Conservation (phyloP, 106 monocot genomes). For the Dendrobium chrysotoxum region DNA sequence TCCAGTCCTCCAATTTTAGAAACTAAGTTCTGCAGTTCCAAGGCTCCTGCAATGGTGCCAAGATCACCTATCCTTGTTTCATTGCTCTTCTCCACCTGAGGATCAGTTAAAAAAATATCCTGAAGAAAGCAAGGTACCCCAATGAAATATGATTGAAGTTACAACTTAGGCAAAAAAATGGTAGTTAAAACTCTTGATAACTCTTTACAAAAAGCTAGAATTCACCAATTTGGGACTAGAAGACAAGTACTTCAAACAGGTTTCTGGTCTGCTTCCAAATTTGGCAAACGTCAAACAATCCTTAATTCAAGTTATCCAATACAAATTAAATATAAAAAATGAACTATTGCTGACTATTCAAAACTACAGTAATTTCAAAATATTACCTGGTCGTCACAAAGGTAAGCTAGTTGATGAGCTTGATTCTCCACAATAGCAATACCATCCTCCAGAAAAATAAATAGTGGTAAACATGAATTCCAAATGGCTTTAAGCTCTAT, state of each 20-base stretch:
- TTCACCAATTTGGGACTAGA: not conserved
- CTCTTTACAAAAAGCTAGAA: no score
- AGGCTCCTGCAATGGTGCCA: conserved; percentile 3
- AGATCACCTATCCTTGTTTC: not conserved
- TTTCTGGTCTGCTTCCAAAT: not conserved
- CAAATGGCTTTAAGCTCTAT: conserved; percentile 38
- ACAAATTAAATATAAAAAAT: conserved; percentile 4
- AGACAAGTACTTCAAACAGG: not conserved
- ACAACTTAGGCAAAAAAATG: not conserved
- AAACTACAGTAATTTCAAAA: not conserved
- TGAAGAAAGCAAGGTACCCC: not conserved
- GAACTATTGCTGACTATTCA: not conserved
- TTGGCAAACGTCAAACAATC: not conserved
- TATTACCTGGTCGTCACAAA: conserved; percentile 37
- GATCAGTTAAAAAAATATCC: not conserved
- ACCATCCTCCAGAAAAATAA: conserved; percentile 32
- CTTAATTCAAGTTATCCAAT: not conserved
- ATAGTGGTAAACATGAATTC: conserved; percentile 34
- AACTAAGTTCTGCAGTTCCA: conserved; percentile 46
- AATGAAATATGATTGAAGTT: not conserved
- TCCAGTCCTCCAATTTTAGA: conserved; percentile 46
- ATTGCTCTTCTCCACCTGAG: not conserved
- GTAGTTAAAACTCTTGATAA: not conserved
- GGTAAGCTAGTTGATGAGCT: conserved; percentile 31
- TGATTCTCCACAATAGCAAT: conserved; percentile 38